Evolutionary conservation across 768 basidiomycete genomes (phyloP).

Genomic region (Suillus lakei): DNA sequence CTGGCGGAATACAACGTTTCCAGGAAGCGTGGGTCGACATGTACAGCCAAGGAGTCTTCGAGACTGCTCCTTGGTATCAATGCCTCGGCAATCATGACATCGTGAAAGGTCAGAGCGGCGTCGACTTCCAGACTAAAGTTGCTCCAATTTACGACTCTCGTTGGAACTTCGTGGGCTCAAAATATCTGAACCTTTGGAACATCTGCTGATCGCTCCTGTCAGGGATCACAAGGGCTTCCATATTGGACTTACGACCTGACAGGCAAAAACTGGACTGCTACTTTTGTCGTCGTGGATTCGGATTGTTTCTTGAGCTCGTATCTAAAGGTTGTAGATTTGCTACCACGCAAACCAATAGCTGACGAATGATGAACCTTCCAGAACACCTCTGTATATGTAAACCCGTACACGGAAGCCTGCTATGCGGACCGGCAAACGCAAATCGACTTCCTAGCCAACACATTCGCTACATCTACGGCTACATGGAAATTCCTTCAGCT

Average conservation of each 20-base stretch:
- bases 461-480: not conserved
- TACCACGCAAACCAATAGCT: not conserved
- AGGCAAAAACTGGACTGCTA: not conserved
- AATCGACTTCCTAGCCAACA: not conserved
- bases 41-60: slow-evolving; percentile 1
- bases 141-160: slow-evolving; percentile 3
- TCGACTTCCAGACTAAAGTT: slow-evolving; percentile 7
- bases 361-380: not conserved
- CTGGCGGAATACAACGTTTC: slow-evolving; percentile 1
- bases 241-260: slow-evolving; percentile 7
- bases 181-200: not conserved
- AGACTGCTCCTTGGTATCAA: slow-evolving; percentile 1
- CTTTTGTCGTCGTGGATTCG: slow-evolving; percentile 5
- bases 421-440: slow-evolving; percentile 2
- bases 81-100: slow-evolving; percentile 3
- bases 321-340: not conserved
- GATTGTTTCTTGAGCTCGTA: slow-evolving; percentile 6
- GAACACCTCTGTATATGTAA: slow-evolving; percentile 4
- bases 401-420: slow-evolving; percentile 3
- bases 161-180: not conserved
- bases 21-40: slow-evolving; percentile 4
- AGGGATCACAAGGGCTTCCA: slow-evolving; percentile 4
- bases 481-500: slow-evolving; percentile 6
- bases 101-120: slow-evolving; percentile 5
- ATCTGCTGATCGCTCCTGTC: not conserved